These are phyloP conservation scores for Tricholoma bakamatsutake DNA, from an alignment of 768 basidiomycete species.

Conservation along the genomic window DNA sequence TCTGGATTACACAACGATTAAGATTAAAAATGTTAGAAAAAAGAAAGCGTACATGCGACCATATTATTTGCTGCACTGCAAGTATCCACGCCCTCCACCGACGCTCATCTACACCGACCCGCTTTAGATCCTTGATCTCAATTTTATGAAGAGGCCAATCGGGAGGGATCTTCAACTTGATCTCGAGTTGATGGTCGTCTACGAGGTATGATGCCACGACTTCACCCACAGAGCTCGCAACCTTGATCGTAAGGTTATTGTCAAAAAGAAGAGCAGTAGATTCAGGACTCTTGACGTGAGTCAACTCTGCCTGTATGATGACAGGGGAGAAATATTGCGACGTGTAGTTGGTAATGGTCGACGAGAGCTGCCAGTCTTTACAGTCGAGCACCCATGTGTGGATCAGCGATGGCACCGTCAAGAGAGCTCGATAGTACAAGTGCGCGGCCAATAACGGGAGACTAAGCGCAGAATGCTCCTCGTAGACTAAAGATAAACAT, in stretches of 20 bases:
- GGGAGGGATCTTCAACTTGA: conserved; percentile 74
- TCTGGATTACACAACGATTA: conserved; percentile 38
- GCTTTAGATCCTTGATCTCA: conserved; percentile 79
- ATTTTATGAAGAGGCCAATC: conserved; percentile 91
- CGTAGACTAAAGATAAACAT: conserved; percentile 42
- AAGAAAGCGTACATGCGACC: conserved; percentile 61
- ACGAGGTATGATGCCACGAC: conserved; percentile 80
- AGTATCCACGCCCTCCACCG: conserved; percentile 94
- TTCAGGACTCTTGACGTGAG: conserved; percentile 56
- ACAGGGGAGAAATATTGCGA: conserved; percentile 84
- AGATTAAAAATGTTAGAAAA: background rate
- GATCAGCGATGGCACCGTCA: conserved; percentile 79
- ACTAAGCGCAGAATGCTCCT: conserved; percentile 43
- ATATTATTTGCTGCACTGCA: conserved; percentile 85
- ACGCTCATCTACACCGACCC: conserved; percentile 84
- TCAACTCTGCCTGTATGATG: conserved; percentile 79
- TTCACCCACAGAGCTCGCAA: conserved; percentile 68
- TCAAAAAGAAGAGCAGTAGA: conserved; percentile 54
- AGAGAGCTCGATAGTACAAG: conserved; percentile 82
- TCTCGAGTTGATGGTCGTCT: conserved; percentile 91
- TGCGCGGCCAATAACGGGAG: conserved; percentile 75
- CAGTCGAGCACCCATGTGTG: conserved; percentile 82
- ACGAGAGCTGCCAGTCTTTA: conserved; percentile 85
- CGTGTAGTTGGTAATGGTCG: conserved; percentile 71
- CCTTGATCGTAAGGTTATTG: conserved; percentile 77